A percentile compares a stretch with the other conserved stretches of the same genome.
These are phyloP conservation scores for Rhodofomes roseus DNA, from an alignment of 1,284 basidiomycete species.

Conservation along the genomic window DNA sequence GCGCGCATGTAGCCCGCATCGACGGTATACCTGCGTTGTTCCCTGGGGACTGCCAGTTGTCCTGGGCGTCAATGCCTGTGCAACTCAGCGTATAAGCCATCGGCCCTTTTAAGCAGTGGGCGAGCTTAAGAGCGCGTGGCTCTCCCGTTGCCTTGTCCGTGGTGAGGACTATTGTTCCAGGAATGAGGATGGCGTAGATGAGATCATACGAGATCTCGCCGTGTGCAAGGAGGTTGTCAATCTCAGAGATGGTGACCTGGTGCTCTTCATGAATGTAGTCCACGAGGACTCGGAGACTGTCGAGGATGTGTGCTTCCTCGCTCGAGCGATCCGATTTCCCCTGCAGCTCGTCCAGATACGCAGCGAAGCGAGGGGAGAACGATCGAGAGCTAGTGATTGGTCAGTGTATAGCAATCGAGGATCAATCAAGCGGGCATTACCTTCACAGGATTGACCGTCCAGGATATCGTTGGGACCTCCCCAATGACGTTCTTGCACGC, in stretches of 20 bases:
- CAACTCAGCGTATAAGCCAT: neutral
- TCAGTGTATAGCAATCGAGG: neutral
- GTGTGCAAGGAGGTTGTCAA: slow-evolving; percentile 44
- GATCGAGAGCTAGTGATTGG: slow-evolving; percentile 9
- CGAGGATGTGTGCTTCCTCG: slow-evolving; percentile 34
- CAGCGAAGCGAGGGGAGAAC: neutral
- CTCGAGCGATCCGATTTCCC: neutral
- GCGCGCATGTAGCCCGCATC: no score
- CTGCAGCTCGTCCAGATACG: neutral
- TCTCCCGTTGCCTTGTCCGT: slow-evolving; percentile 35
- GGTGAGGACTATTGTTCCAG: slow-evolving; percentile 43
- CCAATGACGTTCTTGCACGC: slow-evolving; percentile 52
- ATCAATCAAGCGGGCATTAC: slow-evolving; percentile 21
- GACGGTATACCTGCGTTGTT: no score
- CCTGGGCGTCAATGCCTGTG: slow-evolving; percentile 16
- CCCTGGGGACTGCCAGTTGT: no score
- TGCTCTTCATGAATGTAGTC: slow-evolving; percentile 46
- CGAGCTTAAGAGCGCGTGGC: neutral
- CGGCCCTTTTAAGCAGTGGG: neutral
- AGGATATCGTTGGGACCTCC: slow-evolving; percentile 51
- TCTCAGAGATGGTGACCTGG: slow-evolving; percentile 38
- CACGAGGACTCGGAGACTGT: slow-evolving; percentile 42
- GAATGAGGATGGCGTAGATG: slow-evolving; percentile 50
- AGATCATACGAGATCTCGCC: slow-evolving; percentile 54
- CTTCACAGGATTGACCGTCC: slow-evolving; percentile 50